Conservation (phyloP, 768 basidiomycete species). For the Hirschioporus abietinus region DNA sequence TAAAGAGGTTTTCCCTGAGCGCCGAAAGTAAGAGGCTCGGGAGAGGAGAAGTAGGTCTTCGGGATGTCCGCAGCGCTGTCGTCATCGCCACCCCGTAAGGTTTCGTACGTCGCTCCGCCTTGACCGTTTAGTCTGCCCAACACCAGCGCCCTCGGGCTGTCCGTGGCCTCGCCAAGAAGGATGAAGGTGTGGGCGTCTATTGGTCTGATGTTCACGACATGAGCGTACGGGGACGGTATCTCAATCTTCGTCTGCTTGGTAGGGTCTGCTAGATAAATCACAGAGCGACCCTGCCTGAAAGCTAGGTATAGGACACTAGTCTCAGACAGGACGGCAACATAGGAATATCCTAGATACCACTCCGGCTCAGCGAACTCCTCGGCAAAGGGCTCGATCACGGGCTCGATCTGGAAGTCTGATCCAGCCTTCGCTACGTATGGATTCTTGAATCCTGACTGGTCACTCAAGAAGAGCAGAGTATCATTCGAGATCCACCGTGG, state of each 20-base stretch:
- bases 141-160: background rate
- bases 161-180: background rate
- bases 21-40: constrained; percentile 42
- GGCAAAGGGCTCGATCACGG: constrained; percentile 37
- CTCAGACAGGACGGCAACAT: constrained; percentile 31
- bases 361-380: constrained; percentile 55
- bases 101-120: background rate
- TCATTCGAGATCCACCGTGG: constrained; percentile 56
- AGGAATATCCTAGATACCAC: constrained; percentile 49
- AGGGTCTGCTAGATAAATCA: background rate
- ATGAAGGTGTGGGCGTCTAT: background rate
- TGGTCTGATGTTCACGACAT: background rate
- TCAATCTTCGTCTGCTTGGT: background rate
- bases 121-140: background rate
- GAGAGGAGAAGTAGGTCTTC: constrained; percentile 38
- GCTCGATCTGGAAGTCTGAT: constrained; percentile 23
- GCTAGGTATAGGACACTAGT: background rate
- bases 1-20: constrained; percentile 42
- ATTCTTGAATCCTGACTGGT: constrained; percentile 62
- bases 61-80: constrained; percentile 21
- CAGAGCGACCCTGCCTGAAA: background rate
- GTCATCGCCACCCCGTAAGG: background rate
- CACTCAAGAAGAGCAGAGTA: constrained; percentile 56
- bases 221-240: background rate
- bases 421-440: constrained; percentile 49